Conservation (phyloP, 495 filamentous ascomycete genomes). For the Annulohypoxylon maeteangense region DNA sequence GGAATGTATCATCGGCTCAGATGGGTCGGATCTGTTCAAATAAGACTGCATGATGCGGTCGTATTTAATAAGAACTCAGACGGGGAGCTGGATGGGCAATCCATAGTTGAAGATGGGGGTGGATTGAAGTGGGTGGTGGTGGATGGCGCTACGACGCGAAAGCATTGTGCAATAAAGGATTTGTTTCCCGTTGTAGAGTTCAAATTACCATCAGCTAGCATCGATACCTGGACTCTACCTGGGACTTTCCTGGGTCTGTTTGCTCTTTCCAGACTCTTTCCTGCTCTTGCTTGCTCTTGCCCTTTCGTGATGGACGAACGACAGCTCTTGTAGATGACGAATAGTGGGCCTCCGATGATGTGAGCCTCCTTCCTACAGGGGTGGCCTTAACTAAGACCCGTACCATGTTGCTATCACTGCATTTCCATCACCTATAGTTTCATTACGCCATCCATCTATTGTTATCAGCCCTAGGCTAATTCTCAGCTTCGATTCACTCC, state of each 20-base stretch:
- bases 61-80: slow-evolving; percentile 38
- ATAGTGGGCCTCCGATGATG: slow-evolving; percentile 41
- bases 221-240: background rate
- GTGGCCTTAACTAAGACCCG: slow-evolving; percentile 3
- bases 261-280: background rate
- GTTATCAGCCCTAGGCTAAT: slow-evolving; percentile 17
- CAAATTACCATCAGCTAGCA: background rate
- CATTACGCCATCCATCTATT: slow-evolving; percentile 25
- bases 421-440: background rate
- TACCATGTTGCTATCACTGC: background rate
- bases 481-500: slow-evolving; percentile 27
- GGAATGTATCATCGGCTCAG: slow-evolving; percentile 13
- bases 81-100: slow-evolving; percentile 1
- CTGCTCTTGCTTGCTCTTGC: background rate
- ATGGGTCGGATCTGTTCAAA: slow-evolving; percentile 1
- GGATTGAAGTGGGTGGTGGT: slow-evolving; percentile 16
- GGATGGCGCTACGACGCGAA: slow-evolving; percentile 28
- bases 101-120: slow-evolving; percentile 11
- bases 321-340: slow-evolving; percentile 36
- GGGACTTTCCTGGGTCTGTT: background rate
- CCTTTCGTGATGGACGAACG: slow-evolving; percentile 24
- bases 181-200: slow-evolving; percentile 4
- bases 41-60: slow-evolving; percentile 31
- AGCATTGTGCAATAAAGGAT: slow-evolving; percentile 36
- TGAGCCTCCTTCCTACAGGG: slow-evolving; percentile 21